Conservation (phyloP, 371 early-diverging fungal genomes). For the Lichtheimia ornata region DNA sequence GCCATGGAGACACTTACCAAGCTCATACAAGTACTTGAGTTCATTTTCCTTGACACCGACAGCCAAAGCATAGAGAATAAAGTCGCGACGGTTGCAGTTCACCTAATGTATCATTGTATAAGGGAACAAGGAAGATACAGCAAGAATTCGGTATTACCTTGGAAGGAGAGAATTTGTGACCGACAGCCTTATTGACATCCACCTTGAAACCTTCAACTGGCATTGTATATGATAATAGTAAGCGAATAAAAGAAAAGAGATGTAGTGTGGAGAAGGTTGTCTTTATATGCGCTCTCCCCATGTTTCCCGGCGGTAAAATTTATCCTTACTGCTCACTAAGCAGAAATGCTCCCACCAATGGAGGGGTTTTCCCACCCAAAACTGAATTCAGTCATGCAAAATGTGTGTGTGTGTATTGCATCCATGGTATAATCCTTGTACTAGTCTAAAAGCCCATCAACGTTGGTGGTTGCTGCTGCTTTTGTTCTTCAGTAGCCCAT, state of each 20-base stretch:
- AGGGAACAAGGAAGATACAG: neutral
- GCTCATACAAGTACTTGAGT: constrained; percentile 65
- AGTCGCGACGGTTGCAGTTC: constrained; percentile 62
- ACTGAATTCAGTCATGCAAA: too few species aligned
- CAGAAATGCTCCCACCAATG: too few species aligned
- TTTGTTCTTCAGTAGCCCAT: too few species aligned
- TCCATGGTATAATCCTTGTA: too few species aligned
- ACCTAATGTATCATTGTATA: constrained; percentile 24
- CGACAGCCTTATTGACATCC: constrained; percentile 34
- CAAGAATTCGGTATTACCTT: neutral
- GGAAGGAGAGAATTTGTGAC: constrained; percentile 17
- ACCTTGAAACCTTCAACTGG: constrained; percentile 30
- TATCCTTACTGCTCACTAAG: too few species aligned
- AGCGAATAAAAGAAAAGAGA: too few species aligned
- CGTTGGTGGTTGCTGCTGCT: neutral
- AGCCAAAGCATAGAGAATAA: constrained; percentile 67
- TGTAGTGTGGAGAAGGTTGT: too few species aligned
- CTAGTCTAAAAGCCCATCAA: too few species aligned
- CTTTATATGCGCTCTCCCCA: too few species aligned
- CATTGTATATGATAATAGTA: constrained; percentile 11
- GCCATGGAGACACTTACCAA: constrained; percentile 31
- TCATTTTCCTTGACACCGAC: constrained; percentile 63
- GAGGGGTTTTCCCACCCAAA: too few species aligned
- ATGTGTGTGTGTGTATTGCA: too few species aligned
- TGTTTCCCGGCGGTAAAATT: too few species aligned